These are phyloP conservation scores for Eucalyptus polybractea DNA, from an alignment of 345 rosid genomes.

Conservation along the genomic window DNA sequence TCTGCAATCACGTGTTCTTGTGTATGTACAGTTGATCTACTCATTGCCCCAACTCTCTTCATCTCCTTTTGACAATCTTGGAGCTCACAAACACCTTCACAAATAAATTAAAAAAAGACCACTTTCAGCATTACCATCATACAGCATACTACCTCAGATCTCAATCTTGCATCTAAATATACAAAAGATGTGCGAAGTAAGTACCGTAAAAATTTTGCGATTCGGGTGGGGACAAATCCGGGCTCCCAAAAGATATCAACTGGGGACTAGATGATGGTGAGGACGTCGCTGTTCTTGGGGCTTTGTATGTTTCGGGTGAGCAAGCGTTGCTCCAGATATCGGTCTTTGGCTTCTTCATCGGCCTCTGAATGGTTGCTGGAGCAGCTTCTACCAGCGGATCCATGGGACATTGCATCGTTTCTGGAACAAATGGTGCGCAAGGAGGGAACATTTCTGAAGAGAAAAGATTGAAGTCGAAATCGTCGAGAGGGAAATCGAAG, in stretches of 20 bases:
- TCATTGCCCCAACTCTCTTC: background rate
- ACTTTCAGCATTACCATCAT: constrained; percentile 30
- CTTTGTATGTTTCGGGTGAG: background rate
- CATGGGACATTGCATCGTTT: background rate
- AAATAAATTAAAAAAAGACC: constrained; percentile 8
- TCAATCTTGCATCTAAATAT: background rate
- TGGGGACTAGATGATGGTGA: constrained; percentile 17
- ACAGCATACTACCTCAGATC: background rate
- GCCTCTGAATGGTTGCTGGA: background rate
- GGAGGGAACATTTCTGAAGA: background rate
- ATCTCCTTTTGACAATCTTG: background rate
- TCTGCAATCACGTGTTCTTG: constrained; percentile 83
- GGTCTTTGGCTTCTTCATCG: constrained; percentile 22
- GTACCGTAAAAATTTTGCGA: background rate
- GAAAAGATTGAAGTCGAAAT: background rate
- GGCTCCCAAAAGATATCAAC: constrained; percentile 27
- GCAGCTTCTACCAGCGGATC: background rate
- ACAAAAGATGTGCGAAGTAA: constrained; percentile 1
- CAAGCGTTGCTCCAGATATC: constrained; percentile 9
- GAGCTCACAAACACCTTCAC: background rate
- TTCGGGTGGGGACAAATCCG: background rate
- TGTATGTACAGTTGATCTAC: constrained; percentile 32
- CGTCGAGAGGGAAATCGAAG: background rate
- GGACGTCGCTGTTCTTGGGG: background rate
- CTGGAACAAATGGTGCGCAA: background rate